Evolutionary conservation across 2,329 filamentous ascomycete genomes (phyloP).

Genomic region (Dryadomyces quercivorus): DNA sequence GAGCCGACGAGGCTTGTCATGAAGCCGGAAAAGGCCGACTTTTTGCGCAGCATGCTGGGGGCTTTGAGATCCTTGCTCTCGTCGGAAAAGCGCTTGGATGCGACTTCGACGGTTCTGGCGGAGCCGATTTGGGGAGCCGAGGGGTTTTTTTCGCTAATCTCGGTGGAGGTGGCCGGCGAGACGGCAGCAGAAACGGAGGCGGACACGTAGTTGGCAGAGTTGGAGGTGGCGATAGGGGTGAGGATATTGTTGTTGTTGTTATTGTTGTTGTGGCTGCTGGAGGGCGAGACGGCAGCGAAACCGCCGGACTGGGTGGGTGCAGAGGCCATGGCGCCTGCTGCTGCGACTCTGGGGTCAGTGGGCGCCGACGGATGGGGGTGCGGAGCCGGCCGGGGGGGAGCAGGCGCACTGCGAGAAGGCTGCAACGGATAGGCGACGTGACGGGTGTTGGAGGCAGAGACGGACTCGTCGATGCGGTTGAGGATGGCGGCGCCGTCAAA

Average conservation of each 20-base stretch:
- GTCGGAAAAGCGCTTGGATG: constrained; percentile 66
- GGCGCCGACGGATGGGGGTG: not conserved
- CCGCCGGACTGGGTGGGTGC: not conserved
- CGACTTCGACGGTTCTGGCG: constrained; percentile 28
- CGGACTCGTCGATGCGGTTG: constrained; percentile 44
- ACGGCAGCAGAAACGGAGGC: constrained; percentile 7
- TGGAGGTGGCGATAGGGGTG: constrained; percentile 10
- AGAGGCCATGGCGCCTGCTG: constrained; percentile 11
- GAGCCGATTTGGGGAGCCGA: constrained; percentile 16
- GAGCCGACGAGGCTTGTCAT: constrained; percentile 75
- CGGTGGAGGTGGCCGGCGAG: constrained; percentile 9
- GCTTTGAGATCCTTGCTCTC: constrained; percentile 55
- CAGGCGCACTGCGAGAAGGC: constrained; percentile 17
- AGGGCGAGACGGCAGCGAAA: not conserved
- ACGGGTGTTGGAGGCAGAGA: constrained; percentile 9
- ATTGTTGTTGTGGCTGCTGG: not conserved
- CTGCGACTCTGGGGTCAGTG: constrained; percentile 8
- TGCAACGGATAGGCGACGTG: not conserved
- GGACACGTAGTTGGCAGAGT: constrained; percentile 4
- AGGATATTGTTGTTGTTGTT: no score
- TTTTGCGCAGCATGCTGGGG: constrained; percentile 56
- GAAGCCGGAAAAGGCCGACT: constrained; percentile 78
- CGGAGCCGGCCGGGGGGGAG: constrained; percentile 12
- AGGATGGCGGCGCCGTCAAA: constrained; percentile 53
- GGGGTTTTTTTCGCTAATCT: constrained; percentile 33